These are phyloP conservation scores for Tolypocladium tundrense DNA, from an alignment of 2,329 filamentous ascomycete genomes.

Conservation along the genomic window DNA sequence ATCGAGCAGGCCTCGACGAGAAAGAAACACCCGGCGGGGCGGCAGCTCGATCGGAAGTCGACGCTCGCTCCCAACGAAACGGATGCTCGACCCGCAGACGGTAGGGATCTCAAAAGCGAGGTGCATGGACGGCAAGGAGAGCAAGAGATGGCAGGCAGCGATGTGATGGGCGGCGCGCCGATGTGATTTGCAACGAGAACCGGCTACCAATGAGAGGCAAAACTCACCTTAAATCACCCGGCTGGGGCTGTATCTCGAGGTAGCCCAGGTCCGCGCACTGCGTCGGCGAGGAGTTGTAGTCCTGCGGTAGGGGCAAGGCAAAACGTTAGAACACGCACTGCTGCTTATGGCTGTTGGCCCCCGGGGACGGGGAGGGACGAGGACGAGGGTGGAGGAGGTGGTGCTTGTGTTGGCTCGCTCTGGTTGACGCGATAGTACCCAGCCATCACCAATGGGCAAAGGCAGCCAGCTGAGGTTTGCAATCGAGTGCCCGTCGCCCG, in stretches of 20 bases:
- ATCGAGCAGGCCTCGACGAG: background rate
- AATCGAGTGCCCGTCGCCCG: background rate
- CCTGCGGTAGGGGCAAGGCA: constrained; percentile 29
- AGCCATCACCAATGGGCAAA: background rate
- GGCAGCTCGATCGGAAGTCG: background rate
- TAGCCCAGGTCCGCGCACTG: constrained; percentile 38
- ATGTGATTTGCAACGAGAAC: constrained; percentile 6
- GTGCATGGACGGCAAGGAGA: background rate
- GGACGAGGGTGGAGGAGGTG: background rate
- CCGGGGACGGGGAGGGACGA: background rate
- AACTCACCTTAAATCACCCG: constrained; percentile 46
- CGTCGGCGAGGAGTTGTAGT: constrained; percentile 44
- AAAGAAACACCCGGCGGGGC: background rate
- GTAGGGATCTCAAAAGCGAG: background rate
- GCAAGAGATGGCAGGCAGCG: background rate
- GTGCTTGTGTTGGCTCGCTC: background rate
- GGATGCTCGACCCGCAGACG: background rate
- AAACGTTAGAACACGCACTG: constrained; percentile 9
- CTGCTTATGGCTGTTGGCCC: constrained; percentile 3
- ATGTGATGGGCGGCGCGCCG: constrained; percentile 4
- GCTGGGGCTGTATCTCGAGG: constrained; percentile 37
- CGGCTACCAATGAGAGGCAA: constrained; percentile 10
- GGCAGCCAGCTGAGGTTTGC: background rate
- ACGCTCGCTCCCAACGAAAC: background rate
- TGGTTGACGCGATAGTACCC: background rate